Evolutionary conservation across 192 early-diverging fungal genomes (phyloP), one percentile per base, ranked within the genome.

Genomic region (Coemansia sp.): DNA sequence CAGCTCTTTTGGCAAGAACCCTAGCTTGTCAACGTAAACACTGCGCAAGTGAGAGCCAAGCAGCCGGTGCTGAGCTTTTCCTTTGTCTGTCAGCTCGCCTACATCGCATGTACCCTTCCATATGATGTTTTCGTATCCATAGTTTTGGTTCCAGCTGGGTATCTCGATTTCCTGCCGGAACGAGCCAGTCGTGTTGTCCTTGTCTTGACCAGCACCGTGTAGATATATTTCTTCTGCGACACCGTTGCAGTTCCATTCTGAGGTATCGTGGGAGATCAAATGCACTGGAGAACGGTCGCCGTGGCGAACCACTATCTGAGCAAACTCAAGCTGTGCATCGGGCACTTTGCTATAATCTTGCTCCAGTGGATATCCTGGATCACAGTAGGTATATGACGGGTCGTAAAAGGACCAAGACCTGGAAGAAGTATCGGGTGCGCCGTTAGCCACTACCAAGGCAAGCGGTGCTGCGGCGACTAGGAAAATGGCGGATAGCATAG

Each of bases 81-180:
- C 89, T 18, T 43, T 64, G 61, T 89, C 86, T 2, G 89, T 90
- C 44, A 91, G 72, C 60, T 90, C 81, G 37, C 88, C 89, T 26
- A 63, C 43, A 12, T 85, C 83, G 57, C 88, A 87, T 8, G 75
- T 72, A n/a, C 85, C 81, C 4, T 53, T 40, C 79, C 79, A 81
- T 6, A 76, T 4, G 56, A 63, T 49, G 68, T 81, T 76, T 13
- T 67, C 44, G 41, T 61, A 81, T n/a, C 79, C 79, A 49, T 73
- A 69, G 38, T 68, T 76, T 47, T 53, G 18, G 65, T 81, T 81
- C 74, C 74, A 81, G 5, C 40, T 52, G n/a, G 79, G 79, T 5
- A 81, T 81, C 44, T 70, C 71, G 23, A 81, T 76, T 0, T 76
- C 41, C 49, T 79, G 75, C 52, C 69, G 70, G 57, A 73, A 80